Evolutionary conservation across 345 rosid species (phyloP), one percentile per base, ranked within the genome.

Genomic region (Linum trigynum): DNA sequence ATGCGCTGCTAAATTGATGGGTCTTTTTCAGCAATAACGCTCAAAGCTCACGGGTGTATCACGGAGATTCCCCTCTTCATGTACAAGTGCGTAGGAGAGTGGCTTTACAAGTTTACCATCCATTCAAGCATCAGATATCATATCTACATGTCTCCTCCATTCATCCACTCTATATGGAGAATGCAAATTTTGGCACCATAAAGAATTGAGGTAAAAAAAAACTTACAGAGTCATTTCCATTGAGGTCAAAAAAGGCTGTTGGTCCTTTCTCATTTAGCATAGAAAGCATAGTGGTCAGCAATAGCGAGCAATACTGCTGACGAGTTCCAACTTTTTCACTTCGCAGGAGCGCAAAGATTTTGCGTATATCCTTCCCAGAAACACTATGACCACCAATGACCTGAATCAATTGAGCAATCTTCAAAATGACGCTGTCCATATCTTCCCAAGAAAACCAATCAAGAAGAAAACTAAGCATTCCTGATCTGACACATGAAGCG

Each of bases 201-300:
- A 41, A 16, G 32, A 23, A 23, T 23, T 23, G 32, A 23, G 32
- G 32, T 23, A 23, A 23, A 23, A 23, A 23, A 23, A 60, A 83
- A 48, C 98, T 87, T 83, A 92, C 98, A 76, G 95, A 89, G 71
- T 89, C 91, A 81, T 69, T 81, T 65, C 97, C 91, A 39, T 80
- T 87, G 75, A 89, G 87, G 75, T 89, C 97, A 80, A 89, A 92
- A 81, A 89, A 92, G 55, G 92, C 85, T 70, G 96, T 82, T 48
- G 98, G 98, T 42, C 98, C 98, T 80, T 85, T 89, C 89, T 87
- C 98, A 80, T 87, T 92, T 53, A 92, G 82, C 98, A 92, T 92
- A 51, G 98, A 85, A 75, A 86, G 79, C 70, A 92, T 78, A 71
- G 82, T 82, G 69, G 79, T 84, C 77, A 92, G 77, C 76, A 92